Evolutionary conservation across 345 rosid species (phyloP).

Genomic region (Raphanus raphanistrum): DNA sequence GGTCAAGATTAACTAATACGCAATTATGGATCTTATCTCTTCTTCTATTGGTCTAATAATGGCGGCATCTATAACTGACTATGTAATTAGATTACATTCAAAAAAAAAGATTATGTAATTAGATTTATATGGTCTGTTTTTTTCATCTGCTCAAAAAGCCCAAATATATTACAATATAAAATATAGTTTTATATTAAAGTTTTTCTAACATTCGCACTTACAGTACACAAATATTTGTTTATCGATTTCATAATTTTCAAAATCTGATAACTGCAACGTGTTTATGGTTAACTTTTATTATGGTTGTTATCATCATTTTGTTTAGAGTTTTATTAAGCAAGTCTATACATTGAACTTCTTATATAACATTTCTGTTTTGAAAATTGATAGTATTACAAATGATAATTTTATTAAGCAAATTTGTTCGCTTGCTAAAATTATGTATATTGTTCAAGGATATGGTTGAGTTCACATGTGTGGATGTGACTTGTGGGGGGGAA

Average conservation of each 20-base stretch:
- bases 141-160: neutral
- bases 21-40: slow-evolving; percentile 36
- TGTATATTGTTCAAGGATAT: neutral
- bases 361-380: neutral
- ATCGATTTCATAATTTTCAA: neutral
- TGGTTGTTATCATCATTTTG: neutral
- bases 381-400: neutral
- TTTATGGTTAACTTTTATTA: neutral
- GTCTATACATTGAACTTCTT: neutral
- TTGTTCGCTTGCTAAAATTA: neutral
- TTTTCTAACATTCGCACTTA: neutral
- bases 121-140: neutral
- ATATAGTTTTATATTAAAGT: neutral
- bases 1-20: slow-evolving; percentile 36
- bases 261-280: neutral
- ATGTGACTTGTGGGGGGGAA: neutral
- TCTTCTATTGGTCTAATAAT: slow-evolving; percentile 34
- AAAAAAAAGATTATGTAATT: too few species aligned
- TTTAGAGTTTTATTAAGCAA: neutral
- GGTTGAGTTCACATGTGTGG: neutral
- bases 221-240: neutral
- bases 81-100: neutral
- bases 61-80: slow-evolving; percentile 31
- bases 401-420: neutral
- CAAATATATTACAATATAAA: neutral